These are phyloP conservation scores for Friedmanniomyces endolithicus DNA, from an alignment of 495 filamentous ascomycete genomes.

Conservation along the genomic window DNA sequence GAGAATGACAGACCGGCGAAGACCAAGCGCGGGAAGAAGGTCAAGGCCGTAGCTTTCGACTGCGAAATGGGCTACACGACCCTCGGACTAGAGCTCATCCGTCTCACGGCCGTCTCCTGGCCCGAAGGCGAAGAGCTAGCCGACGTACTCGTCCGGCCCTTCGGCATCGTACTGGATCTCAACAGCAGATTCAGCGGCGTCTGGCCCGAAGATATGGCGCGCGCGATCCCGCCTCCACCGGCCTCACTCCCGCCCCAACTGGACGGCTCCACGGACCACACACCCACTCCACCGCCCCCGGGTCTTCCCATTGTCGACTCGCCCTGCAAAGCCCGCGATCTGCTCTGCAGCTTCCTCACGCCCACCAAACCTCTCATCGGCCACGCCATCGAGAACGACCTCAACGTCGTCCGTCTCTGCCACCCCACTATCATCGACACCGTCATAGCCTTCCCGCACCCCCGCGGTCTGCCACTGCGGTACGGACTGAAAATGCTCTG, in stretches of 20 bases:
- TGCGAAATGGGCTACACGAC: constrained; percentile 97
- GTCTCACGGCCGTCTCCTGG: constrained; percentile 79
- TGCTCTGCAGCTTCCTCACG: constrained; percentile 58
- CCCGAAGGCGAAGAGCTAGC: constrained; percentile 60
- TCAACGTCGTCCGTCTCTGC: constrained; percentile 69
- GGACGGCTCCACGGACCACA: constrained; percentile 11
- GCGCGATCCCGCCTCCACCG: constrained; percentile 46
- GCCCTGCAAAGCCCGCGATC: constrained; percentile 53
- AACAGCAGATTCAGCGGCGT: constrained; percentile 87
- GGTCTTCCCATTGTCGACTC: constrained; percentile 55
- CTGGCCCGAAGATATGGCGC: constrained; percentile 55
- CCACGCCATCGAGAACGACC: constrained; percentile 90
- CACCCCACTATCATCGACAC: constrained; percentile 82
- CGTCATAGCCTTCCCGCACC: constrained; percentile 69
- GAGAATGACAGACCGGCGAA: constrained; percentile 14
- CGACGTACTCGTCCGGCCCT: constrained; percentile 74
- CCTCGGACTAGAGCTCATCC: constrained; percentile 72
- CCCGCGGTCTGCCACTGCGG: constrained; percentile 58
- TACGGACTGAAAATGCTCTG: constrained; percentile 60
- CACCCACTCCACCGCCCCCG: constrained; percentile 20
- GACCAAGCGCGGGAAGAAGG: constrained; percentile 32
- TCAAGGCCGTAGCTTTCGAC: constrained; percentile 58
- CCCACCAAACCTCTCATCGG: constrained; percentile 74
- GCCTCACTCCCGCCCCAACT: background rate
- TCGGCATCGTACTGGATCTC: constrained; percentile 75